Conservation (phyloP, 2,329 filamentous ascomycete species). For the Beauveria rudraprayagi region DNA sequence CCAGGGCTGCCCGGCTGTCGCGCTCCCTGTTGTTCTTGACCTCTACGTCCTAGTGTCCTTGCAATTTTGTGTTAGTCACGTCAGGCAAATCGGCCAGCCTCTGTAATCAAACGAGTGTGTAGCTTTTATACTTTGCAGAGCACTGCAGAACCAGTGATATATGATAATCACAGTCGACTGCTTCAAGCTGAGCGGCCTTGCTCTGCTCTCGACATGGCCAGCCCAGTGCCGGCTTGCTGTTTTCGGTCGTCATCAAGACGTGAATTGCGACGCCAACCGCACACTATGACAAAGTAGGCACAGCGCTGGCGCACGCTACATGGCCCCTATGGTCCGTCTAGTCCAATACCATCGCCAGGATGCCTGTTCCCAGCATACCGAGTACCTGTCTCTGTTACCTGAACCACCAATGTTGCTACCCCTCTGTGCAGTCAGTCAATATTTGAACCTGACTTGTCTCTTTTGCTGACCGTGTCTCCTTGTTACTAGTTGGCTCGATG, state of each 20-base stretch:
- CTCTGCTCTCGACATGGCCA: neutral
- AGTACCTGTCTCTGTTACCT: neutral
- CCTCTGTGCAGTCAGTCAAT: neutral
- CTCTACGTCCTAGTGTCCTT: neutral
- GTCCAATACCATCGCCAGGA: conserved; percentile 3
- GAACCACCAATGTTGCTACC: neutral
- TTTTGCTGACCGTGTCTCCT: neutral
- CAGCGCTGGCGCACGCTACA: conserved; percentile 2
- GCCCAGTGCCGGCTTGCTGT: neutral
- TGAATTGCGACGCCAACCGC: neutral
- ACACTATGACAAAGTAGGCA: conserved; percentile 7
- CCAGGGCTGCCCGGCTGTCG: conserved; percentile 5
- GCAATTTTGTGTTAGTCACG: neutral
- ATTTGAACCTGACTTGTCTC: neutral
- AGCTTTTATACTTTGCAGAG: neutral
- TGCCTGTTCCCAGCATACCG: neutral
- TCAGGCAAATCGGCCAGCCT: neutral
- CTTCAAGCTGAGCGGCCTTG: neutral
- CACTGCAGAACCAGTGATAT: neutral
- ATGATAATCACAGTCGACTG: neutral
- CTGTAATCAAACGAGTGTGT: neutral
- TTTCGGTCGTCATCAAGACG: conserved; percentile 2
- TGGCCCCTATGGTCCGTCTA: neutral
- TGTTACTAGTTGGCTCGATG: neutral
- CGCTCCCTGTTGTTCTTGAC: neutral